Base-by-base conservation (phyloP, 1,284 basidiomycete species). In the Leccinum variabile region DNA sequence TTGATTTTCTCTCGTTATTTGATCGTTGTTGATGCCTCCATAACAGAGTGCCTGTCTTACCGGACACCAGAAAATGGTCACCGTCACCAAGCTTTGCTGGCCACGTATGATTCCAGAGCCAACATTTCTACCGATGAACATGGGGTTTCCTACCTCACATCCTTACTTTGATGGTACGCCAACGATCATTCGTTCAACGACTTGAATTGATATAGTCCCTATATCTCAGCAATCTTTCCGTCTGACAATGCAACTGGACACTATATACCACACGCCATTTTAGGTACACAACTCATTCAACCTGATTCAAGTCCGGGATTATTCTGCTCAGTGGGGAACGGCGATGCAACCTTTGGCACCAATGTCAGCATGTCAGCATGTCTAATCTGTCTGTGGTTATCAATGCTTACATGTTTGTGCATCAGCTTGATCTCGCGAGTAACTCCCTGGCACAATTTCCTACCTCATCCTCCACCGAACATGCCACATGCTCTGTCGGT, bases 51-150 rank as follows among this genome's bases (percentile, higher is more conserved):
- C 3, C 25, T 5, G 22, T 5, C 10, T 22, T 37, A 22, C 10
- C 57, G 13, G 46, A 57, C n/a, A 62, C 55, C 10, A 30, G 52
- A 2, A 33, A 25, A 33, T 63, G 54, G 63, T 53, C 63, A 1
- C 49, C 35, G 3, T 9, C 4, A 11, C 28, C 14, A 2, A 16
- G 28, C 13, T 28, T 44, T 30, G 30, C 9, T 8, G 1, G 22
- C 58, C 49, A 3, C 35, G 5, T n/a, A 5, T 2, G 11, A 16
- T 22, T 14, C 33, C 35, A 11, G 22, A 14, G 3, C 28, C 33
- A n/a, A 37, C 54, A 44, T 4, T 7, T 5, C 28, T n/a, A n/a
- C 14, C 28, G 11, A 14, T 54, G 49, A 28, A 28, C 25, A 4
- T 0, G 25, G 18, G 5, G 3, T 46, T 33, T 2, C 5, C 25